Base-by-base conservation (phyloP, 2,329 filamentous ascomycete species). In the Coniochaeta sp. region DNA sequence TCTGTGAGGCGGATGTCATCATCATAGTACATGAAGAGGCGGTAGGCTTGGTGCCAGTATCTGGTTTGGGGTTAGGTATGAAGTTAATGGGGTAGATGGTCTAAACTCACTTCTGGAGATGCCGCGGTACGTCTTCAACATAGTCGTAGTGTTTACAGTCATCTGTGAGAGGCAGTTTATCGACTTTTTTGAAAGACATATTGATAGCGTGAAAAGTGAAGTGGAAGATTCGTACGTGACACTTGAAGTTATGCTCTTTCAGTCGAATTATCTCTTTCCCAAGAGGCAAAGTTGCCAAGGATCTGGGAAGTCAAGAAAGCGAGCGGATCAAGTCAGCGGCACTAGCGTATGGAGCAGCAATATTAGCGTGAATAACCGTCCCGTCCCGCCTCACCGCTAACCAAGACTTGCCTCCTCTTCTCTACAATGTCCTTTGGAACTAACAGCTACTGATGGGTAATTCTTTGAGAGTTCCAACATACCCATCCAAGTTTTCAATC, bases 1-100 rank as follows among this genome's bases (percentile, higher is more conserved):
- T 96, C 88, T 0, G 96, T 99, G 81, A 99, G 86, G 79, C 87
- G 89, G 65, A 99, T 83, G 60, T 92, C 93, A 61, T 93, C 83
- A 71, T 97, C 89, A 71, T 97, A 99, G 67, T 82, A 83, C 17
- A 88, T 88, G 75, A 96, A 99, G 65, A 99, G 90, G 58, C 87
- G 88, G 72, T 95, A 88, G 62, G 95, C 85, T 70, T 98, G 93
- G 17, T 88, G 81, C 85, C 91, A 99, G 75, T 99, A 99, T 72
- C 92, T 96, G 55, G 1, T 22, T 33, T 65, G 62, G 54, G 59
- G 22, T 55, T 6, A 28, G 56, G 8, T 33, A 22, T 52, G 14
- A 58, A 28, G 6, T 26, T n/a, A 38, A 8, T 26, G 36, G 33
- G 8, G 6, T 36, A 12, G 33, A 44, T n/a, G 11, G 2, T n/a